Evolutionary conservation across 2,329 filamentous ascomycete species (phyloP), one percentile per base, ranked within the genome.

Genomic region (Trichoderma citrinoviride): DNA sequence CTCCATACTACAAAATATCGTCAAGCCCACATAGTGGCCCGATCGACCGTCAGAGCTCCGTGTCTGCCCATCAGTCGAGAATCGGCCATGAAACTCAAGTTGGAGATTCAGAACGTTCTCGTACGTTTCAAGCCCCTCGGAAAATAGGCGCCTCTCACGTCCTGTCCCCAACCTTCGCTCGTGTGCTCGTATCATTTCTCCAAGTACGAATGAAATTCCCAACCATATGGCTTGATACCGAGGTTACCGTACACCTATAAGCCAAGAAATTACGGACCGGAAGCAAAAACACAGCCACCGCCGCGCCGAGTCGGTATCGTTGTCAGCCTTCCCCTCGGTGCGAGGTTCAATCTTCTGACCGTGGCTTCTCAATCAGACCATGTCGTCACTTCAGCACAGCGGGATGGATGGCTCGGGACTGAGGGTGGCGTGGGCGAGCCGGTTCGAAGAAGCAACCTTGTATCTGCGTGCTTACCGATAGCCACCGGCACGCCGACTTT

Each of bases 311-410:
- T 29, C 44, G 29, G 46, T n/a, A 17, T 27, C 53, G 5, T 10
- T 46, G 49, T 62, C 58, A 62, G 58, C 58, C 43, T n/a, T 49
- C 46, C 49, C 58, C 58, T 49, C 54, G 58, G 58, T 54, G 49
- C 58, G 47, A 54, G 37, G 25, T 25, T 62, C 49, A 19, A 15
- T 52, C 19, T 61, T 50, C 46, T 61, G 57, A 61, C 53, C 23
- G 19, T 54, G 40, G 37, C 58, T 19, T 53, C 14, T 46, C 19
- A 21, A 54, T 62, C 58, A 46, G 37, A 21, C 49, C 23, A 62
- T 62, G 58, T 44, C 40, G 15, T 54, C 37, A 43, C 41, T 46
- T 17, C 23, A 62, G 23, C 27, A 12, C 15, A 14, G 49, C 29
- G 23, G 17, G 25, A 46, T 41, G 17, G 25, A 46, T 41, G 44